These are phyloP conservation scores for Shiraia sp. DNA, from an alignment of 2,329 filamentous ascomycete species.

Conservation along the genomic window DNA sequence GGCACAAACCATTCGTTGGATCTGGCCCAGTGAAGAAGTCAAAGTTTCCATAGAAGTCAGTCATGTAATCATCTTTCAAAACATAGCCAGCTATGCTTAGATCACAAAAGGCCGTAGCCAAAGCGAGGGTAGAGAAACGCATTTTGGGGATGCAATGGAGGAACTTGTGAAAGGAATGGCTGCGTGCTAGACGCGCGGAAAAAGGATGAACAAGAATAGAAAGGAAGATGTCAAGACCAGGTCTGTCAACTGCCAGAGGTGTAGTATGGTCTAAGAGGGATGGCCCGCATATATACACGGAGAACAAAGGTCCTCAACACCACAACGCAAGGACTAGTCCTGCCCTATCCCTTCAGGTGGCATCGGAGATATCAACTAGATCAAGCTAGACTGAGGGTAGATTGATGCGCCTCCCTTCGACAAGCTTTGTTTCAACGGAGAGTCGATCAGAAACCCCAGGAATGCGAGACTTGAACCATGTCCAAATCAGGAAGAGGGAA, in stretches of 20 bases:
- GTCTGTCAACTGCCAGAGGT: constrained; percentile 15
- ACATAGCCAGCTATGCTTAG: constrained; percentile 47
- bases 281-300: constrained; percentile 29
- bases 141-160: constrained; percentile 35
- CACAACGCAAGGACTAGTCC: constrained; percentile 4
- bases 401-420: constrained; percentile 13
- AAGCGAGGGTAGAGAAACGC: constrained; percentile 42
- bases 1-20: constrained; percentile 47
- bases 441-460: constrained; percentile 5
- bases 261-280: constrained; percentile 16
- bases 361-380: constrained; percentile 7
- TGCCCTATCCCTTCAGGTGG: constrained; percentile 8
- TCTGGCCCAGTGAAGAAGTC: constrained; percentile 49
- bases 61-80: constrained; percentile 46
- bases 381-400: constrained; percentile 10
- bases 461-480: constrained; percentile 6
- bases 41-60: constrained; percentile 52
- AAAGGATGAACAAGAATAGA: constrained; percentile 23
- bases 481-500: constrained; percentile 24
- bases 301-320: neutral
- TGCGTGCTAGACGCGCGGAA: constrained; percentile 39
- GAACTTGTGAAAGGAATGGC: constrained; percentile 32
- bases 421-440: constrained; percentile 30
- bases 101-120: constrained; percentile 37
- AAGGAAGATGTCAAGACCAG: constrained; percentile 19